phyloP scores from a whole-genome alignment of 129 eudicot species.

The Ambrosia artemisiifolia region DNA sequence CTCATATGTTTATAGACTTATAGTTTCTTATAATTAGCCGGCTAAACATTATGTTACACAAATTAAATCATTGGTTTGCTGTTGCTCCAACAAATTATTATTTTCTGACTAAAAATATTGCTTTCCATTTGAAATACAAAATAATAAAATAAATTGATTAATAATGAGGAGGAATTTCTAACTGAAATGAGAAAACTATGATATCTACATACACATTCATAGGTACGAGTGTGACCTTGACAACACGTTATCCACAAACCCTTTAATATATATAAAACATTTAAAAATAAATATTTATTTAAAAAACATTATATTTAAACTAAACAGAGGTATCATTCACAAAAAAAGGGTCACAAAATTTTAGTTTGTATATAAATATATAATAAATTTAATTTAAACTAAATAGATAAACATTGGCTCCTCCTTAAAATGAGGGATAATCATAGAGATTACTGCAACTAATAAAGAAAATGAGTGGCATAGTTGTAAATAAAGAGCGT shows the following conservation, averaged over 20 bases:
- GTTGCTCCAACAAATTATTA: not conserved
- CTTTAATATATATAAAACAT: no score
- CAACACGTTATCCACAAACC: no score
- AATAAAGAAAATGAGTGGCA: not conserved
- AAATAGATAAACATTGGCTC: not conserved
- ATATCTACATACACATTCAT: no score
- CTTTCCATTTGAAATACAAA: not conserved
- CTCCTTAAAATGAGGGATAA: conserved; percentile 8
- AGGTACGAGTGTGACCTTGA: no score
- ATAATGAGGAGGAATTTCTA: not conserved
- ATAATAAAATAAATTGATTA: not conserved
- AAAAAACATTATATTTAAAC: no score
- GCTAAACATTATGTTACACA: not conserved
- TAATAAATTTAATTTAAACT: not conserved
- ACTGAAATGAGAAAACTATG: no score
- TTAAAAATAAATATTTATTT: no score
- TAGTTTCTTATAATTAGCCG: not conserved
- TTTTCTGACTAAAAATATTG: not conserved
- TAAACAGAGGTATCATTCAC: no score
- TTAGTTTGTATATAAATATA: not conserved
- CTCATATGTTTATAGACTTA: not conserved
- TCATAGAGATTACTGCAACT: conserved; percentile 19
- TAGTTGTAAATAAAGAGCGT: conserved; percentile 14
- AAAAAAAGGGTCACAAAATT: no score
- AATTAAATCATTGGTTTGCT: not conserved